phyloP scores from a whole-genome alignment of 75 land plant species.

The Pinus tabuliformis region DNA sequence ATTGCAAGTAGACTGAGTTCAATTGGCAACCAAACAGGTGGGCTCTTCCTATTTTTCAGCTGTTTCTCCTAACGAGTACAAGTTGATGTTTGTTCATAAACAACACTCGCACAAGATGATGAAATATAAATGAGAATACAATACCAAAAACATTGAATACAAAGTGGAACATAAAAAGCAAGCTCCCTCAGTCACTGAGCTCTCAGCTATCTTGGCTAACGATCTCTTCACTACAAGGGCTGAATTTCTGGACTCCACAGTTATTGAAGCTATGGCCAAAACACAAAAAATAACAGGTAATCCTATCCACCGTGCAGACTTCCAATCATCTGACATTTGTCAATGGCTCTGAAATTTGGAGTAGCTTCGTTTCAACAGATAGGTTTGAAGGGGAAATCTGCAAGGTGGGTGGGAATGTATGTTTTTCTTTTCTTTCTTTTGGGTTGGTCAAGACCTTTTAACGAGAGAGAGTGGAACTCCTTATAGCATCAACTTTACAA shows the following conservation, averaged over 20 bases:
- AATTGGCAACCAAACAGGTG: neutral
- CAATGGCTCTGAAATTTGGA: too few species aligned
- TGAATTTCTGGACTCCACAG: neutral
- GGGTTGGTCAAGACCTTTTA: too few species aligned
- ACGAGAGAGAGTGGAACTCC: too few species aligned
- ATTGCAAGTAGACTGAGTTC: neutral
- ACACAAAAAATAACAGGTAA: neutral
- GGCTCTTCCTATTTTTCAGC: neutral
- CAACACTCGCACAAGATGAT: neutral
- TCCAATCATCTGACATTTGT: too few species aligned
- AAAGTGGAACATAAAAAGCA: neutral
- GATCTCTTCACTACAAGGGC: neutral
- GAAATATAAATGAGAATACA: neutral
- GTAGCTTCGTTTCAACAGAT: too few species aligned
- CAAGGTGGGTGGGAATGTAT: too few species aligned
- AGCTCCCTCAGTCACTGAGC: neutral
- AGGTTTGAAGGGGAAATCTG: too few species aligned
- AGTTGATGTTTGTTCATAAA: slow-evolving; percentile 2
- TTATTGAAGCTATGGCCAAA: neutral
- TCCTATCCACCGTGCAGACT: too few species aligned
- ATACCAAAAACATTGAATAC: neutral
- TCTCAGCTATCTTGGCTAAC: neutral
- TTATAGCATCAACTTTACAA: too few species aligned
- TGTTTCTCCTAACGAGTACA: neutral
- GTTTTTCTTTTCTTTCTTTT: too few species aligned